These are phyloP conservation scores for Scortechinia acanthostroma DNA, from an alignment of 2,329 filamentous ascomycete species.

Conservation along the genomic window DNA sequence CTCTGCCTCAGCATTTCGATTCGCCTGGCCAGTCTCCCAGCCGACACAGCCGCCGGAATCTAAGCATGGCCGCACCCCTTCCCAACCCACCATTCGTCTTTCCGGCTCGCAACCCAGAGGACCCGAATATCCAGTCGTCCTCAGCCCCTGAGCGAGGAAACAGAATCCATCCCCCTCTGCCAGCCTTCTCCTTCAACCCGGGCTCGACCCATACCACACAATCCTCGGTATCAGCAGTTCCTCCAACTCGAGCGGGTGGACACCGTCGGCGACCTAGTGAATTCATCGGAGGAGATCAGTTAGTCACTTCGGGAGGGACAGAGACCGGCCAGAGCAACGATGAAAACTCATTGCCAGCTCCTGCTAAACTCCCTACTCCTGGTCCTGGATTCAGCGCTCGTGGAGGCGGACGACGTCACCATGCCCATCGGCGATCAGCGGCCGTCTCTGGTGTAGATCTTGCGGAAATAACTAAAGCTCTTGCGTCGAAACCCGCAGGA, in stretches of 20 bases:
- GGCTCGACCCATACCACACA: background rate
- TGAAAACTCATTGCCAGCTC: background rate
- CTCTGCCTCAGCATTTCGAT: background rate
- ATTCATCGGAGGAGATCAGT: background rate
- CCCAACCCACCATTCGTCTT: background rate
- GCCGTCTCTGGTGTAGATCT: background rate
- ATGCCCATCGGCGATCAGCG: slow-evolving; percentile 1
- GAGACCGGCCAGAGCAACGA: background rate
- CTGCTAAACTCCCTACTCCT: background rate
- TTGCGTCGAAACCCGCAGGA: background rate
- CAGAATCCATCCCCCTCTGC: background rate
- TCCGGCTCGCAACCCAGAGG: background rate
- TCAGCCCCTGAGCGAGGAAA: background rate
- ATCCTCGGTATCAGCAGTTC: background rate
- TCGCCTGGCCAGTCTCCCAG: background rate
- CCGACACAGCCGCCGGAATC: background rate
- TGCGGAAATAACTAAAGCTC: background rate
- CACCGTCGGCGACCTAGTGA: background rate
- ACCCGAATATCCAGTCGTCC: background rate
- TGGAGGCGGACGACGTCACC: background rate
- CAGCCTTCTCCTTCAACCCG: slow-evolving; percentile 1
- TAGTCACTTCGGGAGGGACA: background rate
- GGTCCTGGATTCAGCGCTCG: background rate
- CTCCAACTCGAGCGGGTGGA: background rate
- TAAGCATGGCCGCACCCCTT: background rate